Base-by-base conservation (phyloP, 352 stramenopile genomes). In the Pelagophyceae sp. region DNA sequence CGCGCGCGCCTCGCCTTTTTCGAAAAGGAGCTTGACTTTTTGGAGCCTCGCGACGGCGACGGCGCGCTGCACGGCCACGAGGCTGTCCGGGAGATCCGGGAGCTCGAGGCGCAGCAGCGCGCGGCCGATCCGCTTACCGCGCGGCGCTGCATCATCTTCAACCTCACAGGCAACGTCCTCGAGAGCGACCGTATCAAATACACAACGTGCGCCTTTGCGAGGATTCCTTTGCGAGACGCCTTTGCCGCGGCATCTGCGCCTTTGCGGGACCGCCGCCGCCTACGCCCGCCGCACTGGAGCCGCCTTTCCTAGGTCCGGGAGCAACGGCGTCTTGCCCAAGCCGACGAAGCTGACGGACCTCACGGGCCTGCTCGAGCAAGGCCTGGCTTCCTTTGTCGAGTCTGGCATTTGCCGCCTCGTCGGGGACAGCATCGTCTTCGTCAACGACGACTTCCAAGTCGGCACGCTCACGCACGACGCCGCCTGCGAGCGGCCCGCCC, bases 341-440 rank as follows among this genome's bases (percentile, higher is more conserved):
- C 78, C 80, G 37, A 84, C 80, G 6, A 84, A 84, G 63, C 75
- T 84, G n/a, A 77, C 81, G 51, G 78, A 84, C 72, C 79, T 84
- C 31, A 75, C 81, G 71, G 79, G 76, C 32, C 76, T 82, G 1
- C 50, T 84, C 1, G 76, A 76, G 54, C 81, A 80, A 38, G 82
- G 80, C 71, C 50, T 84, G 70, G 76, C 78, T 11, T 45, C 80
- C 0, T 84, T 82, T 50, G 77, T 83, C 45, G 69, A 38, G 69
- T 74, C 80, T 63, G 77, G 80, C 23, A 51, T 82, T 58, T 75
- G 81, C 78, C 76, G 80, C 38, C 67, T 78, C 29, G 27, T 35
- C 19, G 80, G 80, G 33, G 76, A 77, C 77, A 76, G 32, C 23
- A 70, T 83, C 23, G 65, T 83, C 38, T 80, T 82, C 75, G 80